Base-by-base conservation (phyloP, 2,329 filamentous ascomycete species). In the Fusarium algeriense region DNA sequence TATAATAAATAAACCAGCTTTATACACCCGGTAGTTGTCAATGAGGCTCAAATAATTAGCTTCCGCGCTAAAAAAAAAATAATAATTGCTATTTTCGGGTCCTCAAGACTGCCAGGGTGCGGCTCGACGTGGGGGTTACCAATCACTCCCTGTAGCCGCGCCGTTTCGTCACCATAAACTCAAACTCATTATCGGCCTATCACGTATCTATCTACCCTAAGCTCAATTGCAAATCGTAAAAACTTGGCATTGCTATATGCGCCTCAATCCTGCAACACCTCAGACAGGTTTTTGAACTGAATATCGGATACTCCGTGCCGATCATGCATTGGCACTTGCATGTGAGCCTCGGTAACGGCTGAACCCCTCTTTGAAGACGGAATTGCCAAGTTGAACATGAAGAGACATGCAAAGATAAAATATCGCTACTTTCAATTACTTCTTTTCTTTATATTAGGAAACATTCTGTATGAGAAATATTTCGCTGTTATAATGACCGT, bases 271-370 rank as follows among this genome's bases (percentile, higher is more conserved):
- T 26, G 15, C 26, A 35, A 38, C 17, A 13, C 10, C 7, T 35
- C 14, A 30, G 37, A 9, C 48, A 67, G 44, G 63, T 54, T 48
- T 20, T 13, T 5, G 19, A 15, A 15, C 37, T 8, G 11, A 14
- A 55, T 43, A 56, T 45, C 49, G 44, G 38, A 44, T 63, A 34
- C 32, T 19, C 9, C 7, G 34, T 55, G 50, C 44, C 26, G 54
- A 69, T 69, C 44, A 55, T 60, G 40, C n/a, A 49, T 50, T 28
- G 34, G 9, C 34, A 52, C 50, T 54, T 41, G 38, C 67, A 70
- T 55, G 67, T 70, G 67, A 57, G 40, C 67, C 67, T 70, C 67
- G 67, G 67, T 9, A 61, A 37, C 34, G 2, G 4, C 4, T 26
- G 4, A 34, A 32, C 32, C 54, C 53, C 54, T 69, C 54, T 20